Evolutionary conservation across 768 basidiomycete genomes (phyloP), one percentile per base, ranked within the genome.

Genomic region (Tricholoma bakamatsutake): DNA sequence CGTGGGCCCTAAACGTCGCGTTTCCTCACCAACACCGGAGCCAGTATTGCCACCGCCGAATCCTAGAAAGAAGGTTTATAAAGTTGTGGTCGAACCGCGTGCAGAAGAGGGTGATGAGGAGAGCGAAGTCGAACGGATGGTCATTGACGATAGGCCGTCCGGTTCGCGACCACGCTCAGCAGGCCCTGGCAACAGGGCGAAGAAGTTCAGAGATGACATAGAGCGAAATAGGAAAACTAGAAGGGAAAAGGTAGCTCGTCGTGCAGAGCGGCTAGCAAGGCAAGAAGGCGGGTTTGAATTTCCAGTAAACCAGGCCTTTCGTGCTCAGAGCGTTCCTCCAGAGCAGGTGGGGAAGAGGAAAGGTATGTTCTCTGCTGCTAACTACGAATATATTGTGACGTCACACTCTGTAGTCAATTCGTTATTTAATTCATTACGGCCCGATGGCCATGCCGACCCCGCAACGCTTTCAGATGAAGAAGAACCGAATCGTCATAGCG

Each of bases 101-200:
- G 53, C 64, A 54, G 49, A 65, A 58, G 68, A 68, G 49, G 59
- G 63, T 17, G 70, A 71, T 30, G 74, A 73, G 35, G 75, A 80
- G 56, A 73, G 73, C 15, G 80, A 81, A 56, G 76, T 81, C 11
- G 76, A 80, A 53, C 73, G 74, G 42, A 82, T 85, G 79, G 58
- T 80, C 5, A 62, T 79, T 13, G 73, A 75, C 49, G 76, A 80
- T 56, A 66, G 60, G 40, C 60, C 58, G 27, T 57, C 48, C 15
- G 37, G 42, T 11, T 42, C 28, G 40, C 51, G 47, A 7, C 50
- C 55, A 15, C 69, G 64, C 31, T 65, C 65, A 7, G 52, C 64
- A 53, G 62, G 56, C 40, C 59, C 57, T 53, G 62, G 59, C 43
- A 56, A 58, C 43, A 60, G 54, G 30, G 54, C 57, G 35, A 64